Base-by-base conservation (phyloP, 768 basidiomycete genomes). In the Boletus speciosus region DNA sequence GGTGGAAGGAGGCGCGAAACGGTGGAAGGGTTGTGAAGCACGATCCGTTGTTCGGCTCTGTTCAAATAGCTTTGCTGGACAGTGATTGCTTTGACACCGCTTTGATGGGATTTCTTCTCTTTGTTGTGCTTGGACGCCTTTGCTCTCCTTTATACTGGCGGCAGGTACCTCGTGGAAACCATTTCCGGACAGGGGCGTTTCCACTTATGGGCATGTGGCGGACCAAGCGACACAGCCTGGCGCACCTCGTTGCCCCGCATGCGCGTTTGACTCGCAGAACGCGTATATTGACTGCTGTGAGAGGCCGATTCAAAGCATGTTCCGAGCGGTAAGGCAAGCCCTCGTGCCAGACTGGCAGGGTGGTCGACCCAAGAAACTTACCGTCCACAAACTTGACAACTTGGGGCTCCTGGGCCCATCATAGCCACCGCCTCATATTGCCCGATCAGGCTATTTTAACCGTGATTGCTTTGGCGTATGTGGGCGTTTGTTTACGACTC, bases 51-150 rank as follows among this genome's bases (percentile, higher is more conserved):
- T 32, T 23, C 49, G 43, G n/a, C 45, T n/a, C 27, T 9, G 57
- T 51, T 70, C 52, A 71, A 63, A 64, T 70, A 66, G 31, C 6
- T 42, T 56, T 56, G 37, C 32, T 42, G 34, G 44, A 49, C 49
- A 12, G 21, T 5, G 47, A 21, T 47, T 37, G 52, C 64, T 68
- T 68, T 64, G 64, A 54, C 32, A 23, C 16, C 6, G 9, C 10
- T 19, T 38, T 19, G 50, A 57, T 34, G 46, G 35, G 35, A n/a
- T 34, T 9, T 29, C 9, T 29, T 29, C 29, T 40, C 35, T 57
- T 64, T 61, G 58, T 61, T 51, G 50, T 46, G 41, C 52, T 51
- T 59, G 60, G 55, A 48, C 43, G 41, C 57, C 52, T 27, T 67
- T 62, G 9, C 56, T 52, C 37, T 49, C 58, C 25, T 59, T 68